A percentile compares a stretch with the other conserved stretches of the same genome.
Evolutionary conservation across 2,329 filamentous ascomycete genomes (phyloP).

Genomic region (Cladosporium cucumerinum): DNA sequence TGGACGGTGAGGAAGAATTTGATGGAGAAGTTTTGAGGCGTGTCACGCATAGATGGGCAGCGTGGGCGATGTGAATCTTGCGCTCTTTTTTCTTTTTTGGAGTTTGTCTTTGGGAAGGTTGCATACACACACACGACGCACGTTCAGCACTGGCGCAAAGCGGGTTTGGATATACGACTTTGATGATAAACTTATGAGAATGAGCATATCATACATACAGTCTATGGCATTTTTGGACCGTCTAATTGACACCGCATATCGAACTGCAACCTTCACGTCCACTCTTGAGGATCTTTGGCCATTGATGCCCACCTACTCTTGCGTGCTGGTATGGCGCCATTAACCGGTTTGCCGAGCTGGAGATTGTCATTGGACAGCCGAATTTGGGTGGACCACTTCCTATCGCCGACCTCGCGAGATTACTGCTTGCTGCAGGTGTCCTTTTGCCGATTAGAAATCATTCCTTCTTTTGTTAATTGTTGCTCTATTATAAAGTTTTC

Average conservation of each 20-base stretch:
- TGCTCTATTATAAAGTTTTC: neutral
- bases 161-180: neutral
- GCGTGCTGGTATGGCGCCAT: neutral
- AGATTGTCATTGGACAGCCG: neutral
- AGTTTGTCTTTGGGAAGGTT: neutral
- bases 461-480: neutral
- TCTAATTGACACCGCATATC: neutral
- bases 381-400: neutral
- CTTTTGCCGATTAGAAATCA: neutral
- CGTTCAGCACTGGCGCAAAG: neutral
- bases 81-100: neutral
- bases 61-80: neutral
- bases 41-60: neutral
- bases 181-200: neutral
- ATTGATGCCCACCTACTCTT: neutral
- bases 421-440: neutral
- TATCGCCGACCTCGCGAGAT: constrained; percentile 5
- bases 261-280: neutral
- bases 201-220: neutral
- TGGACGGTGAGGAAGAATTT: constrained; percentile 86
- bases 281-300: neutral
- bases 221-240: neutral
- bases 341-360: neutral
- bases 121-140: neutral
- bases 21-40: constrained; percentile 68